Evolutionary conservation across 345 rosid species (phyloP), one percentile per base, ranked within the genome.

Genomic region (Eucalyptus erythrocorys): DNA sequence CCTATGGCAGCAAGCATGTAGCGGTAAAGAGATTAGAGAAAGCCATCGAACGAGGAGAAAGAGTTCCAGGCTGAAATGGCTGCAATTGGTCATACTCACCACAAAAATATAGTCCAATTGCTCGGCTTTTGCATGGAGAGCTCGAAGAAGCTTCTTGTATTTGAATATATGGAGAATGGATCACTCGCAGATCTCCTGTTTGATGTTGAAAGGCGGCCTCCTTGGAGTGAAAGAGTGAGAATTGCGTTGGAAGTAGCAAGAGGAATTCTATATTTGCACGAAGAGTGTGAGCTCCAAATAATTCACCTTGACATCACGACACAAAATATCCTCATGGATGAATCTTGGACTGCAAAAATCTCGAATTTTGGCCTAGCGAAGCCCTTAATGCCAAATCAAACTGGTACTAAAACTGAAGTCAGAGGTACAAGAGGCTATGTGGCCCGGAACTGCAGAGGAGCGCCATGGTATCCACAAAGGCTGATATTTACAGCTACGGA

Each of bases 401-500:
- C 90, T 4, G 64, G 34, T 55, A 89, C 64, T 2, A 42, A 48
- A 19, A 57, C 40, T 61, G 61, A 76, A 50, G 64, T 49, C 8
- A 71, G 53, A 64, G 90, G 90, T 12, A 27, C 42, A 14, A 53
- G 87, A 64, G 89, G 90, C 6, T 87, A 91, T n/a, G 16, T 86
- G 45, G 91, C 90, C 86, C 91, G 1, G 93, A 91, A 48, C 66
- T 90, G 90, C 90, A 87, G 79, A 61, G 24, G n/a, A 87, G 88
- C 2, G 57, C 79, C 1, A 51, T 85, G 17, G 87, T 89, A 66
- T 80, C 93, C 2, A 13, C 76, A 15, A 90, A 89, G 81, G 89
- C 30, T 9, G 91, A 91, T 42, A 49, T 90, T 14, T 92, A 89
- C 88, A 92, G 92, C 87, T 92, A 71, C 12, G 92, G 93, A 51